Evolutionary conservation across 306 rosid genomes (phyloP), one percentile per base, ranked within the genome.

Genomic region (Spatholobus suberectus): DNA sequence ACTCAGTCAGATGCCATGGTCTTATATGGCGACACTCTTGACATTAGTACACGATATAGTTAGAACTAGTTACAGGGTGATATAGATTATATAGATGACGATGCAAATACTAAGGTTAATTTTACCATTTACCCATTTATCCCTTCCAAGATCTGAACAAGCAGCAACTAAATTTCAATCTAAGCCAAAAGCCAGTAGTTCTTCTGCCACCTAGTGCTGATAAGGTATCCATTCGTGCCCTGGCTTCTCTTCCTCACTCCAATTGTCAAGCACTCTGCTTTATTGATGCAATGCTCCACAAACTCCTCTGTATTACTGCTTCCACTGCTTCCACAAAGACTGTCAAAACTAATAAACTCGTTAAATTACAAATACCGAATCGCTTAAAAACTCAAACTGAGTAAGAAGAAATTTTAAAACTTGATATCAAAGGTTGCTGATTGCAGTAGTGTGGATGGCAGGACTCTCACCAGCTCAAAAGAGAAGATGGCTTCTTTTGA

Each of bases 201-300:
- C 89, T 91, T 96, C 93, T 94, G 99, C 98, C 97, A 92, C 89
- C 94, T 92, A 59, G 97, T 96, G 88, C 91, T 94, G 87, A 96
- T 91, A 6, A 92, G 85, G 82, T 94, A 96, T 59, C 98, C 98
- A 32, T 92, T 85, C 51, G 86, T 91, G 63, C 96, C 98, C 29
- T 83, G 88, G 89, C 98, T 91, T 83, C 94, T 93, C 89, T 92
- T 96, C 86, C 97, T 91, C 81, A 96, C 99, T 80, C 99, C 99
- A 15, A 96, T 84, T 4, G 99, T 96, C 91, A 90, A 88, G 84
- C 99, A 96, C 83, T 96, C 98, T 58, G 91, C 95, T 3, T 82
- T 85, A 47, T 92, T 83, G 67, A 96, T 94, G 90, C 99, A 96
- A 54, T 88, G 58, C 73, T 94, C 92, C 90, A 96, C 95, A 81